Evolutionary conservation across 2,329 filamentous ascomycete species (phyloP).

Genomic region (Nigrospora sphaerica): DNA sequence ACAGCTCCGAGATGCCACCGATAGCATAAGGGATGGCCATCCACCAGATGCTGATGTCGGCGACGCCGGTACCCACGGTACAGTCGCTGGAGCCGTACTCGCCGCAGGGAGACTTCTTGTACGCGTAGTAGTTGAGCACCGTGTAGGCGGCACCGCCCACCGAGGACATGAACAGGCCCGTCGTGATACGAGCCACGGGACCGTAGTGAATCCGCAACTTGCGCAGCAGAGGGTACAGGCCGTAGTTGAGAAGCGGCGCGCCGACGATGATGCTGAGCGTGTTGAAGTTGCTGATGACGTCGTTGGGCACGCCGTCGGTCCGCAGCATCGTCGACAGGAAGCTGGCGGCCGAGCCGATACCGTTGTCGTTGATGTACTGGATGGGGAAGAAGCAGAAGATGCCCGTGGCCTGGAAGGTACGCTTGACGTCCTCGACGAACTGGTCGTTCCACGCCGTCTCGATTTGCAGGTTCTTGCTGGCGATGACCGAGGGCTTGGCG

Average conservation of each 20-base stretch:
- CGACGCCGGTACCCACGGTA: constrained; percentile 25
- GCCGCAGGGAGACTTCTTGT: constrained; percentile 33
- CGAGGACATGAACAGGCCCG: constrained; percentile 41
- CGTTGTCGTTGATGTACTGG: constrained; percentile 37
- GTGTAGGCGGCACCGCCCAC: constrained; percentile 36
- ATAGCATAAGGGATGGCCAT: constrained; percentile 46
- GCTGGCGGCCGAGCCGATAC: constrained; percentile 40
- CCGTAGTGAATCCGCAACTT: constrained; percentile 35
- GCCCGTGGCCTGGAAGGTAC: constrained; percentile 53
- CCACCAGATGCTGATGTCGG: constrained; percentile 46
- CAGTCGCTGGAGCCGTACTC: constrained; percentile 30
- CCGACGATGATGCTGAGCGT: constrained; percentile 38
- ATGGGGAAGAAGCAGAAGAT: constrained; percentile 48
- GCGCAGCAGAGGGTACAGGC: constrained; percentile 37
- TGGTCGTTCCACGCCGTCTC: constrained; percentile 52
- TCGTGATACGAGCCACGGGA: constrained; percentile 40
- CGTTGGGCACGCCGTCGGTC: constrained; percentile 43
- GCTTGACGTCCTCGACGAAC: constrained; percentile 59
- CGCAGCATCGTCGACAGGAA: constrained; percentile 40
- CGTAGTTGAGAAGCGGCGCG: constrained; percentile 38
- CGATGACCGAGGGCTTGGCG: constrained; percentile 48
- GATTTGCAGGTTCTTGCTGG: constrained; percentile 29
- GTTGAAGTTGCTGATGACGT: constrained; percentile 43
- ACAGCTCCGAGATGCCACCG: constrained; percentile 43
- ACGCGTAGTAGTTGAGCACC: constrained; percentile 33